phyloP scores from a whole-genome alignment of 805 yeast species.

The Saccharomycopsis amapae region DNA sequence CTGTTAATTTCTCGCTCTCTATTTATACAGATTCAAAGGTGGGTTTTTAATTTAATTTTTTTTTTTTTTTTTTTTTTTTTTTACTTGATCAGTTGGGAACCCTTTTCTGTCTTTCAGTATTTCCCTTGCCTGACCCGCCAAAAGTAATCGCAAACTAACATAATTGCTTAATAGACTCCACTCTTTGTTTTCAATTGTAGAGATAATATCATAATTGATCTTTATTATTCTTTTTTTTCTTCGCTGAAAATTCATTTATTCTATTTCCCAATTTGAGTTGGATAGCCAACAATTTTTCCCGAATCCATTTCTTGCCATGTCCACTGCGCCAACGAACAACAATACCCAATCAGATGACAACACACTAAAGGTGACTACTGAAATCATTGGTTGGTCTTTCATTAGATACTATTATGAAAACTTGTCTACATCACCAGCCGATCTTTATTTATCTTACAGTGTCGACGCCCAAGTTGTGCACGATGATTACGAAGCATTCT shows the following conservation, averaged over 20 bases:
- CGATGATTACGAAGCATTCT: constrained; percentile 9
- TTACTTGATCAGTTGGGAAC: background rate
- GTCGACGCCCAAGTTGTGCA: constrained; percentile 12
- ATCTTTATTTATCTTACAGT: constrained; percentile 6
- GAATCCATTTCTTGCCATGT: too few relatives aligned
- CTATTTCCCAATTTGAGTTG: too few relatives aligned
- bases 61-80: constrained; percentile 1
- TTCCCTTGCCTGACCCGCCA: background rate
- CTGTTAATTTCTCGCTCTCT: too few relatives aligned
- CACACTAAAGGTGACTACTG: background rate
- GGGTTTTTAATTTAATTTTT: background rate
- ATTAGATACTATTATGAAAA: constrained; percentile 10
- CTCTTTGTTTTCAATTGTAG: too few relatives aligned
- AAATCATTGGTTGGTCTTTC: constrained; percentile 17
- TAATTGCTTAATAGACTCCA: background rate
- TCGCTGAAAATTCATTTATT: too few relatives aligned
- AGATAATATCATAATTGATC: too few relatives aligned
- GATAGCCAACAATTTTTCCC: too few relatives aligned
- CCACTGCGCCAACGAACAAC: too few relatives aligned
- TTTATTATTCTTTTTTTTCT: too few relatives aligned
- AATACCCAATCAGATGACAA: too few relatives aligned
- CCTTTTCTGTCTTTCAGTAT: background rate
- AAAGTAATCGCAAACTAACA: background rate
- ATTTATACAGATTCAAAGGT: too few relatives aligned
- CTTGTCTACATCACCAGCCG: constrained; percentile 7